Evolutionary conservation across 2,329 filamentous ascomycete species (phyloP).

Genomic region (Colletotrichum trifolii): DNA sequence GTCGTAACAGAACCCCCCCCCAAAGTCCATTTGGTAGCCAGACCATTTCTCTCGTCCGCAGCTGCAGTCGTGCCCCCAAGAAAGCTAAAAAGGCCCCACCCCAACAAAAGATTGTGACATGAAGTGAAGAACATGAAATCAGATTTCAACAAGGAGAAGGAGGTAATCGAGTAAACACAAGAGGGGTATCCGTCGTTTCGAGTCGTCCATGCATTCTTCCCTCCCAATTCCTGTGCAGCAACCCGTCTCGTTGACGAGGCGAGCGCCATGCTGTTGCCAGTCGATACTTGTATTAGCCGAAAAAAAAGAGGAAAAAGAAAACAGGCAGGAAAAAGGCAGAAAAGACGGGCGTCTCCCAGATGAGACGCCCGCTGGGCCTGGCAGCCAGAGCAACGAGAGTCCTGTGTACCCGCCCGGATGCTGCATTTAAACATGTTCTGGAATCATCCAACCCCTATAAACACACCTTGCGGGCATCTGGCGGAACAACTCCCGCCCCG

Average conservation of each 20-base stretch:
- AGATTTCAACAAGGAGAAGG: conserved; percentile 35
- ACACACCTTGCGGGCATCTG: conserved; percentile 5
- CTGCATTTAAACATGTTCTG: conserved; percentile 22
- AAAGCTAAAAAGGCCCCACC: conserved; percentile 34
- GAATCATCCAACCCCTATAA: conserved; percentile 28
- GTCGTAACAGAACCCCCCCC: conserved; percentile 38
- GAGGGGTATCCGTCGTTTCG: conserved; percentile 57
- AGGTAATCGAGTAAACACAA: conserved; percentile 38
- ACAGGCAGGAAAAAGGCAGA: conserved; percentile 27
- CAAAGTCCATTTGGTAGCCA: conserved; percentile 37
- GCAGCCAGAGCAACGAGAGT: conserved; percentile 36
- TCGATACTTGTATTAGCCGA: conserved; percentile 48
- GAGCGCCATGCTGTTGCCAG: conserved; percentile 52
- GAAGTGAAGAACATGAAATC: conserved; percentile 31
- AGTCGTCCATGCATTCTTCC: conserved; percentile 58
- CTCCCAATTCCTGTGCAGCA: conserved; percentile 43
- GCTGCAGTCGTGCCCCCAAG: conserved; percentile 23
- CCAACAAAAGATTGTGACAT: conserved; percentile 26
- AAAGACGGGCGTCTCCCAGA: conserved; percentile 1
- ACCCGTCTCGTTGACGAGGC: conserved; percentile 40
- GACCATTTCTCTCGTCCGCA: conserved; percentile 29
- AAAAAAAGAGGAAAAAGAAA: conserved; percentile 39
- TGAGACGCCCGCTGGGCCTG: conserved; percentile 16
- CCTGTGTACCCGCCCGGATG: conserved; percentile 36
- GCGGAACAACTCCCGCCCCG: conserved; percentile 23